A percentile compares a stretch with the other conserved stretches of the same genome.
These are phyloP conservation scores for Leccinum solheimii DNA, from an alignment of 1,284 basidiomycete genomes.

Conservation along the genomic window DNA sequence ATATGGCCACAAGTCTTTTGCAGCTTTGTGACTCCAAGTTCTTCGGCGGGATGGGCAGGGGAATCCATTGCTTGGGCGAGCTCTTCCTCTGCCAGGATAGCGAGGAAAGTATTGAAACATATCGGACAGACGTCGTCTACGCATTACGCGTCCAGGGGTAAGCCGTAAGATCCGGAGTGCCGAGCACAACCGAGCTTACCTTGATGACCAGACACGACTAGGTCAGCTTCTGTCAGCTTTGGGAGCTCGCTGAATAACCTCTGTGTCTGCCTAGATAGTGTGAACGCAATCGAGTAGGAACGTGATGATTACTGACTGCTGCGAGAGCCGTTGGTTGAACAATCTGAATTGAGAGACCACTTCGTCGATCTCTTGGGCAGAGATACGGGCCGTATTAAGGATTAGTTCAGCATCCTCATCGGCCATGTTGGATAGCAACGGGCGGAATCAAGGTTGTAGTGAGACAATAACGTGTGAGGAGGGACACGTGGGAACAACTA, in stretches of 20 bases:
- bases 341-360: constrained; percentile 34
- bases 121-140: constrained; percentile 69
- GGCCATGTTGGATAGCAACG: constrained; percentile 18
- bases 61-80: constrained; percentile 70
- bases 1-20: constrained; percentile 63
- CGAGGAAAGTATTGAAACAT: constrained; percentile 63
- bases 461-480: constrained; percentile 4
- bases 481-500: constrained; percentile 32
- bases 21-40: constrained; percentile 66
- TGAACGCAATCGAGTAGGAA: constrained; percentile 11
- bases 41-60: constrained; percentile 64
- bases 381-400: constrained; percentile 9
- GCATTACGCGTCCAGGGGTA: constrained; percentile 1
- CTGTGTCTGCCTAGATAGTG: constrained; percentile 33
- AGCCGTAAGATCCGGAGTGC: neutral
- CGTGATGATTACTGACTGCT: constrained; percentile 20
- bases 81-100: constrained; percentile 72
- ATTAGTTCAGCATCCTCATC: constrained; percentile 21
- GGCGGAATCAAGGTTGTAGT: neutral
- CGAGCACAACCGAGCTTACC: constrained; percentile 28
- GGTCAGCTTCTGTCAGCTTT: constrained; percentile 44
- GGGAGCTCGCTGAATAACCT: constrained; percentile 41
- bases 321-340: constrained; percentile 28
- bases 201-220: constrained; percentile 37
- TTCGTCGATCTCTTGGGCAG: constrained; percentile 36